A percentile compares a stretch with the other conserved stretches of the same genome.
phyloP scores from a whole-genome alignment of 2,329 filamentous ascomycete genomes.

The Cladosporium sp. region DNA sequence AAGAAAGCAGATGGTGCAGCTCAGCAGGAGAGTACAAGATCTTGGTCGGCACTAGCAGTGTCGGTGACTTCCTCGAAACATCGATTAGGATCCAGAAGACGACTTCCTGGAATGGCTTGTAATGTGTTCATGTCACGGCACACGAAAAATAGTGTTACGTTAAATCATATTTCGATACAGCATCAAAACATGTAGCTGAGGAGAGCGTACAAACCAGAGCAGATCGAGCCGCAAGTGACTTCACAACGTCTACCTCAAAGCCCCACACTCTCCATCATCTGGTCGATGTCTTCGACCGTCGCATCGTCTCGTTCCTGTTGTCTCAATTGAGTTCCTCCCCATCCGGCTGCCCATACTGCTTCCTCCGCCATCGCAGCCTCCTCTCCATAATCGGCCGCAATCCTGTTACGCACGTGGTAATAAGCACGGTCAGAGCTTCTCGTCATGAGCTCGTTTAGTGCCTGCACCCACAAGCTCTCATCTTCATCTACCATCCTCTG shows the following conservation, averaged over 20 bases:
- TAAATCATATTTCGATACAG: background rate
- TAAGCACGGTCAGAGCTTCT: constrained; percentile 1
- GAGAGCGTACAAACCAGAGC: background rate
- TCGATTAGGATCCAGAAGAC: constrained; percentile 14
- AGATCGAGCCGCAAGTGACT: background rate
- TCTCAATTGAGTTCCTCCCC: background rate
- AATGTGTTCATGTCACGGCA: background rate
- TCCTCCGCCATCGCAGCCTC: constrained; percentile 9
- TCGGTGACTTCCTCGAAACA: constrained; percentile 15
- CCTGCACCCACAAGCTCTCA: background rate
- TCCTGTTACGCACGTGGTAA: constrained; percentile 6
- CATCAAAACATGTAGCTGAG: background rate
- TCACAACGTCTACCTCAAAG: background rate
- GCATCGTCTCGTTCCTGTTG: background rate
- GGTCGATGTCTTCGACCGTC: background rate
- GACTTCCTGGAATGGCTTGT: constrained; percentile 17
- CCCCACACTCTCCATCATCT: background rate
- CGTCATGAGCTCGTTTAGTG: constrained; percentile 10
- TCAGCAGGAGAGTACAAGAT: constrained; percentile 67
- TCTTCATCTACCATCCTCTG: background rate
- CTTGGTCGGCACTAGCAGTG: constrained; percentile 46
- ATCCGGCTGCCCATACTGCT: background rate
- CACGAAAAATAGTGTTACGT: background rate
- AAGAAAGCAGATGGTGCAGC: constrained; percentile 62
- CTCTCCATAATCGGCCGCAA: background rate